A percentile compares a stretch with the other conserved stretches of the same genome.
Evolutionary conservation across 345 rosid genomes (phyloP).

Genomic region (Psidium guajava): DNA sequence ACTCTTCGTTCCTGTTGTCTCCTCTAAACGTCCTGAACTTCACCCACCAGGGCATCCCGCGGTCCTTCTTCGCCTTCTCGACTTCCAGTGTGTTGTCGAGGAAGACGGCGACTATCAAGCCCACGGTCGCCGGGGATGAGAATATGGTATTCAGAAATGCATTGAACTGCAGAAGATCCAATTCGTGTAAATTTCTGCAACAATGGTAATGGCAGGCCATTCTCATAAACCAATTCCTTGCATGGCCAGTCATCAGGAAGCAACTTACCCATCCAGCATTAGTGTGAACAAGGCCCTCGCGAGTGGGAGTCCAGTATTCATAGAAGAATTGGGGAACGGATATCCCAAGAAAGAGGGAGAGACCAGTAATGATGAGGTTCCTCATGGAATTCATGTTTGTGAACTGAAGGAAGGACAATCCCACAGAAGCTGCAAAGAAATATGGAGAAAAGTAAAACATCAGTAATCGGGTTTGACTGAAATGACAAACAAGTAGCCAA

Average conservation of each 20-base stretch:
- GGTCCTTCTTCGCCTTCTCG: conserved; percentile 68
- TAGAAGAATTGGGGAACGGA: conserved; percentile 78
- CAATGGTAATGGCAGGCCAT: background rate
- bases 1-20: conserved; percentile 90
- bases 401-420: conserved; percentile 91
- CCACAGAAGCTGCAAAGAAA: conserved; percentile 62
- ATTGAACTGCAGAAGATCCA: conserved; percentile 48
- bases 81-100: conserved; percentile 78
- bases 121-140: conserved; percentile 78
- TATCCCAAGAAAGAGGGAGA: conserved; percentile 78
- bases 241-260: background rate
- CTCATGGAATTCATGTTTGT: conserved; percentile 96
- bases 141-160: conserved; percentile 80
- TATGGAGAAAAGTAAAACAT: background rate
- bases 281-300: conserved; percentile 71
- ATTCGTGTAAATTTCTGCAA: background rate
- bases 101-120: conserved; percentile 64
- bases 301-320: conserved; percentile 49
- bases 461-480: background rate
- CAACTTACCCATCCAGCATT: conserved; percentile 67
- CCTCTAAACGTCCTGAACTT: conserved; percentile 82
- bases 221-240: background rate
- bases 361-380: conserved; percentile 72
- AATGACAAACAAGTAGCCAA: background rate
- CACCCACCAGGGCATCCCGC: conserved; percentile 99